A percentile compares a stretch with the other conserved stretches of the same genome.
Evolutionary conservation across 129 eudicot species (phyloP).

Genomic region (Saussurea involucrata): DNA sequence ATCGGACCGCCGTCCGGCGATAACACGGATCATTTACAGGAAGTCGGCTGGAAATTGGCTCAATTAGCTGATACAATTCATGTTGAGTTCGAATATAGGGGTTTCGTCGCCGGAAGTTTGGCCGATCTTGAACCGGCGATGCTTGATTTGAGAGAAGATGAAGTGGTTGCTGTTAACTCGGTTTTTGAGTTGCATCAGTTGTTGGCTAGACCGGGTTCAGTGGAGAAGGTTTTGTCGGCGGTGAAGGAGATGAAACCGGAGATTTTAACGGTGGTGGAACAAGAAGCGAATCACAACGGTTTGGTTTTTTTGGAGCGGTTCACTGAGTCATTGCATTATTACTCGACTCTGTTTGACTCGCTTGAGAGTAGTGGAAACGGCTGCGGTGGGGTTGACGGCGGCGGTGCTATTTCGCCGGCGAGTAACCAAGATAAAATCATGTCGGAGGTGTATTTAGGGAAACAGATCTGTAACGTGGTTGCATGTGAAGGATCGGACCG

Average conservation of each 20-base stretch:
- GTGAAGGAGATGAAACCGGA: constrained; percentile 54
- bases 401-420: constrained; percentile 19
- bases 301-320: constrained; percentile 66
- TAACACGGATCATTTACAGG: constrained; percentile 55
- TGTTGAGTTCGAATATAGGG: constrained; percentile 66
- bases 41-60: constrained; percentile 78
- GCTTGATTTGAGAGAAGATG: constrained; percentile 53
- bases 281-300: constrained; percentile 72
- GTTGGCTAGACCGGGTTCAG: constrained; percentile 50
- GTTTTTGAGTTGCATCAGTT: constrained; percentile 69
- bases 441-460: constrained; percentile 74
- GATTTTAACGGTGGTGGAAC: constrained; percentile 74
- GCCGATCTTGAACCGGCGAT: constrained; percentile 66
- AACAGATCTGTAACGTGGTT: constrained; percentile 80
- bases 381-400: constrained; percentile 3
- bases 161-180: constrained; percentile 73
- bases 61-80: constrained; percentile 66
- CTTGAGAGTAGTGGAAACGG: constrained; percentile 48
- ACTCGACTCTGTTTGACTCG: constrained; percentile 78
- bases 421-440: constrained; percentile 52
- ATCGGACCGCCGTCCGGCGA: constrained; percentile 72
- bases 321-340: constrained; percentile 73
- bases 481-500: constrained; percentile 78
- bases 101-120: constrained; percentile 55
- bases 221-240: constrained; percentile 59